These are phyloP conservation scores for Erodium maritimum DNA, from an alignment of 345 rosid species.

Conservation along the genomic window DNA sequence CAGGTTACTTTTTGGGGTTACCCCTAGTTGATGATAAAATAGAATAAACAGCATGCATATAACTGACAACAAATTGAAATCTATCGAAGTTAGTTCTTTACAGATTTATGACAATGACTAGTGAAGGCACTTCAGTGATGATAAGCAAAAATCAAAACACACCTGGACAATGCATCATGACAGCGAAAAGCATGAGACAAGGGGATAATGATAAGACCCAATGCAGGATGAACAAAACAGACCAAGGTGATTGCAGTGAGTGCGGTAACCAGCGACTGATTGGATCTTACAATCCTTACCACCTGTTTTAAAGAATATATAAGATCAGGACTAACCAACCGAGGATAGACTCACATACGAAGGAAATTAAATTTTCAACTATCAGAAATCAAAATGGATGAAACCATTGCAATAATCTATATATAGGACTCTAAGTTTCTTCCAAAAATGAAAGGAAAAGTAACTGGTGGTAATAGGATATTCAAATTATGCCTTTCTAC, in stretches of 20 bases:
- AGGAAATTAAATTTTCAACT: neutral
- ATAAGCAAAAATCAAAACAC: conserved; percentile 5
- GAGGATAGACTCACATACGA: neutral
- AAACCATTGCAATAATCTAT: neutral
- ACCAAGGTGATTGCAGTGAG: conserved; percentile 47
- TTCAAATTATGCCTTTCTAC: neutral
- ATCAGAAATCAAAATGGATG: neutral
- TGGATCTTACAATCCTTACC: conserved; percentile 49
- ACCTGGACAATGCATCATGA: conserved; percentile 80
- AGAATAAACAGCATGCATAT: neutral
- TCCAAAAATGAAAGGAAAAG: neutral
- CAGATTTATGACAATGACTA: neutral
- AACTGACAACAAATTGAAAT: neutral
- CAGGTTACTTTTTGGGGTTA: too few relatives aligned
- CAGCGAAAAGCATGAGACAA: conserved; percentile 57
- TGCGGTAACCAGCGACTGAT: conserved; percentile 41
- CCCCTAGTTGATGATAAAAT: too few relatives aligned
- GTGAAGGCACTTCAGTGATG: neutral
- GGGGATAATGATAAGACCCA: conserved; percentile 64
- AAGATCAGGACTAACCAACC: neutral
- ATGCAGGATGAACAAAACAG: conserved; percentile 74
- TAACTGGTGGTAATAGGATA: too few relatives aligned
- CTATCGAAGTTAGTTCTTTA: neutral
- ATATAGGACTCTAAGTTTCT: neutral
- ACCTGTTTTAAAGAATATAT: conserved; percentile 41